Evolutionary conservation across 2,329 filamentous ascomycete genomes (phyloP).

Genomic region (Fonsecaea nubica): DNA sequence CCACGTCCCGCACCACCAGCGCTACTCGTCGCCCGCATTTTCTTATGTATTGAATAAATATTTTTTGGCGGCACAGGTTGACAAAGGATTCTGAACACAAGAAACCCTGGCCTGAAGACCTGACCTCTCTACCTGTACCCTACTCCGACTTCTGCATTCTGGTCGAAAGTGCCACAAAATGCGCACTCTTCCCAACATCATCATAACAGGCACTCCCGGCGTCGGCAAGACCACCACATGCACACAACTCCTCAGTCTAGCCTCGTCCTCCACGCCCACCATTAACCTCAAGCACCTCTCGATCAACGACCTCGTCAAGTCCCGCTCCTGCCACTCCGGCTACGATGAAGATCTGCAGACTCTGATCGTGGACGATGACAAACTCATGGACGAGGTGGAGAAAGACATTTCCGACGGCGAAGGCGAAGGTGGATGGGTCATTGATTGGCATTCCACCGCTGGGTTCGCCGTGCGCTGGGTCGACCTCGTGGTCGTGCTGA

Average conservation of each 20-base stretch:
- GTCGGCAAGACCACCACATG: slow-evolving; percentile 95
- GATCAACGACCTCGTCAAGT: slow-evolving; percentile 91
- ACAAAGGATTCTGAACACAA: too few relatives aligned
- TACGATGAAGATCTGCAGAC: slow-evolving; percentile 84
- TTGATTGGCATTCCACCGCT: slow-evolving; percentile 99
- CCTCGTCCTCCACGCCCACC: slow-evolving; percentile 57
- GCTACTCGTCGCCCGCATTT: not conserved
- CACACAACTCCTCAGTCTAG: slow-evolving; percentile 64
- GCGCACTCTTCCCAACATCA: slow-evolving; percentile 73
- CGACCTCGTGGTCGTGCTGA: slow-evolving; percentile 89
- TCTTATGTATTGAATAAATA: not conserved
- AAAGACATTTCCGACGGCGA: slow-evolving; percentile 66
- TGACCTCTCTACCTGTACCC: not conserved
- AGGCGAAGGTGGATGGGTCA: slow-evolving; percentile 76
- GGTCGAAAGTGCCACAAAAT: slow-evolving; percentile 5
- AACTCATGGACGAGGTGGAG: slow-evolving; percentile 90
- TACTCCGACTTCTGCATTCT: not conserved
- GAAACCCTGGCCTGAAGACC: not conserved
- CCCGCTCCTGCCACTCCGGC: slow-evolving; percentile 83
- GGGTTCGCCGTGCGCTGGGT: slow-evolving; percentile 93
- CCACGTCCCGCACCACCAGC: too few relatives aligned
- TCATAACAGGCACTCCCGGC: slow-evolving; percentile 93
- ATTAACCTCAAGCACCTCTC: slow-evolving; percentile 82
- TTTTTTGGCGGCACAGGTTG: not conserved
- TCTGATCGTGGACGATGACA: slow-evolving; percentile 96